Percentiles rank a stretch among this genome's conserved stretches.
Evolutionary conservation across 495 filamentous ascomycete species (phyloP).

Genomic region (Daldinia grandis): DNA sequence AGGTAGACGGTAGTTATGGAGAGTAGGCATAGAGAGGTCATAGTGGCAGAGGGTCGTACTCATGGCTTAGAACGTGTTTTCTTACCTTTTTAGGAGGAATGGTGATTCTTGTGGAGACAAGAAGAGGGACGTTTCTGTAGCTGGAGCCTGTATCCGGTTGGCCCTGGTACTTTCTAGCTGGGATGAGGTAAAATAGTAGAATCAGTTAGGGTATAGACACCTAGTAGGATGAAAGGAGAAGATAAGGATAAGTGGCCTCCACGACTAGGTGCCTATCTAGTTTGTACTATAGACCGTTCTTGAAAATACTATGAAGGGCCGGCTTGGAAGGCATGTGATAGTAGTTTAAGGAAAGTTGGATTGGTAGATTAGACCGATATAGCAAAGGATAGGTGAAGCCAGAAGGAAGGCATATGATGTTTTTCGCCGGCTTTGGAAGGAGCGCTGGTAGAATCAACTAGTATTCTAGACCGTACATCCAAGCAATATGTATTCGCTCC

Average conservation of each 20-base stretch:
- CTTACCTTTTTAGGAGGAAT: neutral
- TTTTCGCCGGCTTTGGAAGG: neutral
- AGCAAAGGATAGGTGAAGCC: neutral
- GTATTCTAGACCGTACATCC: neutral
- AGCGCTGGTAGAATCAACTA: neutral
- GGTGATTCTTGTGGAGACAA: neutral
- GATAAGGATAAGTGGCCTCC: neutral
- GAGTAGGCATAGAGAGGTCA: neutral
- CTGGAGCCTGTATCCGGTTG: neutral
- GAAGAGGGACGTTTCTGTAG: neutral
- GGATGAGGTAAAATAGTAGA: neutral
- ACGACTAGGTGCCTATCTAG: neutral
- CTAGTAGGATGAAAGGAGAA: neutral
- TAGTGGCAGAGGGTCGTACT: neutral
- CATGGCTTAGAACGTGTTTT: neutral
- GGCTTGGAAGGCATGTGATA: neutral
- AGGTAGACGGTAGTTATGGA: neutral
- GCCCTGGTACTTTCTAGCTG: neutral
- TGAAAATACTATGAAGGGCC: neutral
- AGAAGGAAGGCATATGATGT: neutral
- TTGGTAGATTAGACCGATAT: neutral
- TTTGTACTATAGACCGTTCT: neutral
- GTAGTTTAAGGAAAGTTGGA: neutral
- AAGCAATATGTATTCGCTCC: neutral
- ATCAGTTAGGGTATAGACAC: neutral